These are phyloP conservation scores for Plectosphaerella sp. DNA, from an alignment of 2,329 filamentous ascomycete species.

Conservation along the genomic window DNA sequence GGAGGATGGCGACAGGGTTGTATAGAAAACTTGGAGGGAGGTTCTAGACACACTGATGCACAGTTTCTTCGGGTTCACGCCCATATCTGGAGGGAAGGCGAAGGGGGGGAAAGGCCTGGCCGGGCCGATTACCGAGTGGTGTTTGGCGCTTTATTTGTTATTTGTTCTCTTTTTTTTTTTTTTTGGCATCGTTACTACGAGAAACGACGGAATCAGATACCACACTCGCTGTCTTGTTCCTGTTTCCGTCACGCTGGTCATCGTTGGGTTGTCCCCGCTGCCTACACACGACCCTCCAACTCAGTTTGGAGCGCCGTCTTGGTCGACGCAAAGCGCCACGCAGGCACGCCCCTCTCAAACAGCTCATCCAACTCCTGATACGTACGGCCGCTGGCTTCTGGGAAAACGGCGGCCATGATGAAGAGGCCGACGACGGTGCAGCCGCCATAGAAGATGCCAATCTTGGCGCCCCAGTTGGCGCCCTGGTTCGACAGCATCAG, in stretches of 20 bases:
- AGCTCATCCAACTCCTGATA: constrained; percentile 16
- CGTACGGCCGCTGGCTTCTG: constrained; percentile 14
- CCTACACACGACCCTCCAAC: not conserved
- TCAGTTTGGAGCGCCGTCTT: not conserved
- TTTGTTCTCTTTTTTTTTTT: not conserved
- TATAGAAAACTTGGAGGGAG: too few species aligned
- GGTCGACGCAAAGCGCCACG: constrained; percentile 12
- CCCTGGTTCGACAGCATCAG: constrained; percentile 6
- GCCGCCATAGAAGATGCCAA: constrained; percentile 11
- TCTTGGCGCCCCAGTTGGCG: constrained; percentile 5
- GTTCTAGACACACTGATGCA: too few species aligned
- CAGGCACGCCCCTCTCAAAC: constrained; percentile 11
- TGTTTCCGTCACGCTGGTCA: too few species aligned
- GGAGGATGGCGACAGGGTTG: not conserved
- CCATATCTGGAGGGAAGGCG: too few species aligned
- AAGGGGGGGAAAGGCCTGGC: too few species aligned
- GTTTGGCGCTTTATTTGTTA: not conserved
- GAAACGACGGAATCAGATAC: too few species aligned
- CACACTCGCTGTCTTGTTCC: too few species aligned
- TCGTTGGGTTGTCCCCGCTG: too few species aligned
- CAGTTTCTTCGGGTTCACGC: too few species aligned
- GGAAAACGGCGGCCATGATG: not conserved
- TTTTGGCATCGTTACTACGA: not conserved
- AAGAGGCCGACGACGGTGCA: constrained; percentile 13
- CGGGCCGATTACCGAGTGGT: too few species aligned